These are phyloP conservation scores for Trebouxia sp. DNA, from an alignment of 139 green algal genomes.

Conservation along the genomic window DNA sequence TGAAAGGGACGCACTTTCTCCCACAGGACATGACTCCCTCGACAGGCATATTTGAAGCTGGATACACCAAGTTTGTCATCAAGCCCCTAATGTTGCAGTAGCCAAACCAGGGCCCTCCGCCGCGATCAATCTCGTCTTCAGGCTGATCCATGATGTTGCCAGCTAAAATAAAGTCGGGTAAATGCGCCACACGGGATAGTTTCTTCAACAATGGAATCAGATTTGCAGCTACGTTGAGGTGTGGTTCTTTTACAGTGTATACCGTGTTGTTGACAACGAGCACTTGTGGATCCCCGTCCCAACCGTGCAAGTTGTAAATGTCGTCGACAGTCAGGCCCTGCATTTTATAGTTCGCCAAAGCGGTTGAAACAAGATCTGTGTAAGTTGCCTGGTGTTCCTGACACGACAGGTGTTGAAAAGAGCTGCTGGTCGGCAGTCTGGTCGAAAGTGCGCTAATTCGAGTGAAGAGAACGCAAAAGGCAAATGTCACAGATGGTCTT, in stretches of 20 bases:
- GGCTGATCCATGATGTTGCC: not conserved
- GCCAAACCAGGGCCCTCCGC: slow-evolving; percentile 26
- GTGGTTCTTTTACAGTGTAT: not conserved
- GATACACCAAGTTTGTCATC: not conserved
- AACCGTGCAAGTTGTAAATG: not conserved
- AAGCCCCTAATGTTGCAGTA: slow-evolving; percentile 4
- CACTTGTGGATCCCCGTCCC: not conserved
- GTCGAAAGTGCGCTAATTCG: no score
- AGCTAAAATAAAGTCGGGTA: not conserved
- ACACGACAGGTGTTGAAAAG: no score
- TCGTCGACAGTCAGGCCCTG: not conserved
- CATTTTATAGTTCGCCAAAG: not conserved
- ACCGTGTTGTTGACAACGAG: not conserved
- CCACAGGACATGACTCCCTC: not conserved
- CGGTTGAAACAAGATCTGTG: not conserved
- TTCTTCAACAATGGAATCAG: not conserved
- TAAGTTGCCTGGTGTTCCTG: no score
- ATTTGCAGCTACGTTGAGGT: not conserved
- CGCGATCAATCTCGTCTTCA: not conserved
- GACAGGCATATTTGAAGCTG: not conserved
- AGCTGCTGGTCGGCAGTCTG: no score
- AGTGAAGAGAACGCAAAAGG: no score
- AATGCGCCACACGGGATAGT: not conserved
- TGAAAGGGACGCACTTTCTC: not conserved
- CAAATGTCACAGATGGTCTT: no score